phyloP scores from a whole-genome alignment of 106 monocot genomes.

The Iris macrosiphon region DNA sequence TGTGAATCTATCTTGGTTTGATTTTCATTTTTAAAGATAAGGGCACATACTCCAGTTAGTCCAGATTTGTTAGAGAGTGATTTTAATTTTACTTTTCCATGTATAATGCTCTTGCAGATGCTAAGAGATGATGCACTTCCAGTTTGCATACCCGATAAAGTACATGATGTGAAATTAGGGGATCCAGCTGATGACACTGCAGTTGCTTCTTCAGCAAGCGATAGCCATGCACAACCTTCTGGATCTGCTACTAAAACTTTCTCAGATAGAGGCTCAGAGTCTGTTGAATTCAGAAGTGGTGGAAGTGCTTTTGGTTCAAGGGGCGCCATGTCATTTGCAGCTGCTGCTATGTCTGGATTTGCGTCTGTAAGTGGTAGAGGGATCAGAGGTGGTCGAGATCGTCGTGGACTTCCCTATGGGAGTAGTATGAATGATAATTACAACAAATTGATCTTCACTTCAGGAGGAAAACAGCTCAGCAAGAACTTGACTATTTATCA shows the following conservation, averaged over 20 bases:
- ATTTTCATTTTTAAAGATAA: too few species aligned
- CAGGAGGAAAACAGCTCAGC: constrained; percentile 77
- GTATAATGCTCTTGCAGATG: constrained; percentile 45
- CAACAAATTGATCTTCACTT: constrained; percentile 79
- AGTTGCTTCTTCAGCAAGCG: constrained; percentile 36
- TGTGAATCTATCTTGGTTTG: too few species aligned
- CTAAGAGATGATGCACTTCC: constrained; percentile 74
- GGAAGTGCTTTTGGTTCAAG: constrained; percentile 66
- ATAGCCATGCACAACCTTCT: constrained; percentile 44
- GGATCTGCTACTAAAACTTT: constrained; percentile 38
- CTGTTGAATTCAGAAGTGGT: constrained; percentile 49
- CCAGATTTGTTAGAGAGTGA: too few species aligned
- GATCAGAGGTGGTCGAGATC: constrained; percentile 67
- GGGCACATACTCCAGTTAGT: too few species aligned
- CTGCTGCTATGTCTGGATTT: constrained; percentile 95
- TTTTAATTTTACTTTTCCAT: too few species aligned
- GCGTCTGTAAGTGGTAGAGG: constrained; percentile 81
- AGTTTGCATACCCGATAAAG: constrained; percentile 50
- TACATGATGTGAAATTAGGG: constrained; percentile 83
- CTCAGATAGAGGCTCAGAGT: constrained; percentile 28
- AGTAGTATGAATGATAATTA: constrained; percentile 40
- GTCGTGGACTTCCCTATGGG: constrained; percentile 32
- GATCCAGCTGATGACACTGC: constrained; percentile 55
- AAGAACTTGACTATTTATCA: constrained; percentile 91
- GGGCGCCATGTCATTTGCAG: constrained; percentile 95